Evolutionary conservation across 179 eudicot genomes (phyloP), one percentile per base, ranked within the genome.

Genomic region (Actinidia chinensis): DNA sequence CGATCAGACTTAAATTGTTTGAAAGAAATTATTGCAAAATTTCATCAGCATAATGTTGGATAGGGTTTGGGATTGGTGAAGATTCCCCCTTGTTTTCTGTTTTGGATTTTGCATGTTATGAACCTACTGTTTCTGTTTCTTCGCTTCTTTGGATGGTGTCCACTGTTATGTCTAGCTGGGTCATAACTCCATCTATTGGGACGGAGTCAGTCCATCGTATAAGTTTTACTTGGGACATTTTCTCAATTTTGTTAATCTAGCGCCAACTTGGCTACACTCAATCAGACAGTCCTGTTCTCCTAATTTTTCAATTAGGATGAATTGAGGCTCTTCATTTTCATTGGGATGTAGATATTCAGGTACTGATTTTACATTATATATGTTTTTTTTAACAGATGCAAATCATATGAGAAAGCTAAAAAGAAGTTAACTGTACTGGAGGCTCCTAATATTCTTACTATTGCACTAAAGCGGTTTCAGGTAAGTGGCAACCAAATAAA

Each of bases 401-500:
- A 87, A 72, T 90, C 98, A 15, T 91, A 93, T 74, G 95, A 89
- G 86, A 95, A 86, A 82, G 97, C 98, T 51, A 95, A 88, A 82
- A 95, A 95, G 89, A 95, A 89, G 84, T 75, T 95, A 79, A 88
- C 79, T 61, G 76, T 95, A 82, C 40, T 78, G 76, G 97, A 95
- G 92, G 97, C 98, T 79, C 97, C 98, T 59, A 95, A 95, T 85
- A 81, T 95, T 76, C 95, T 95, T 73, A 90, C 97, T 2, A 86
- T 95, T 80, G 93, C 92, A 12, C 83, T 93, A 68, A 68, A 68
- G 84, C 88, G 98, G 70, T 93, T 91, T 85, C 97, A 90, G 95
- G 97, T 90, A 78, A 47, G 8, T 10, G 92, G 97, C 89, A 76
- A 76, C 48, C 46, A 48, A 60, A 18, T 73, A 73, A 68, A 71